Evolutionary conservation across 495 filamentous ascomycete species (phyloP).

Genomic region (Neurospora pannonica): DNA sequence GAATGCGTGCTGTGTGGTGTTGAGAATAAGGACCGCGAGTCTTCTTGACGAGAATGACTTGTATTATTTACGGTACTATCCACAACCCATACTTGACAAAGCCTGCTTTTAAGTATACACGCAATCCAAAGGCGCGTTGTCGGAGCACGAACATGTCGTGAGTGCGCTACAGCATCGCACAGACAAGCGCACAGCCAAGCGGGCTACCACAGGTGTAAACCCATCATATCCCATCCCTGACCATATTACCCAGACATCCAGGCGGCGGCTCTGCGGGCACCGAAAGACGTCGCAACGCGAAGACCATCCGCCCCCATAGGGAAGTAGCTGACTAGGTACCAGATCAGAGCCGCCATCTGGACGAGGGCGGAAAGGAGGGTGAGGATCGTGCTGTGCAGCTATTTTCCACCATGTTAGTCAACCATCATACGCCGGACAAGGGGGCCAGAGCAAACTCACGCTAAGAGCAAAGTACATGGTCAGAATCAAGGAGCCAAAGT

Average conservation of each 20-base stretch:
- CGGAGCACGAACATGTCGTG: neutral
- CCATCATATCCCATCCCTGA: neutral
- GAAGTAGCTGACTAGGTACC: slow-evolving; percentile 97
- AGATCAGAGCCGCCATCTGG: slow-evolving; percentile 73
- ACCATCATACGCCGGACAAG: neutral
- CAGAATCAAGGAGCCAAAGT: slow-evolving; percentile 88
- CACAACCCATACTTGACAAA: neutral
- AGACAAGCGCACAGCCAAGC: neutral
- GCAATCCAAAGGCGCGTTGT: neutral
- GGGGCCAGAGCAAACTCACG: slow-evolving; percentile 48
- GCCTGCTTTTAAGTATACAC: neutral
- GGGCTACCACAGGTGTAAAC: neutral
- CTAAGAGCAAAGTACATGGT: slow-evolving; percentile 87
- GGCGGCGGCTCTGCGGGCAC: slow-evolving; percentile 68
- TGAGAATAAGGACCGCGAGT: neutral
- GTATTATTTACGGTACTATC: neutral
- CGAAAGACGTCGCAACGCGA: slow-evolving; percentile 77
- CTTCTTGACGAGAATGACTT: neutral
- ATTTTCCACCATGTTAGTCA: slow-evolving; percentile 12
- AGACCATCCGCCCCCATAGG: slow-evolving; percentile 89
- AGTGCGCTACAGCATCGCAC: neutral
- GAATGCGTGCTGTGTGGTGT: neutral
- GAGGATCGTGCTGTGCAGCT: slow-evolving; percentile 74
- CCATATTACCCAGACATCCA: slow-evolving; percentile 70
- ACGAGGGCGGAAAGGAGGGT: slow-evolving; percentile 75